These are phyloP conservation scores for Ceratocystis huliohia DNA, from an alignment of 2,329 filamentous ascomycete species.

Conservation along the genomic window DNA sequence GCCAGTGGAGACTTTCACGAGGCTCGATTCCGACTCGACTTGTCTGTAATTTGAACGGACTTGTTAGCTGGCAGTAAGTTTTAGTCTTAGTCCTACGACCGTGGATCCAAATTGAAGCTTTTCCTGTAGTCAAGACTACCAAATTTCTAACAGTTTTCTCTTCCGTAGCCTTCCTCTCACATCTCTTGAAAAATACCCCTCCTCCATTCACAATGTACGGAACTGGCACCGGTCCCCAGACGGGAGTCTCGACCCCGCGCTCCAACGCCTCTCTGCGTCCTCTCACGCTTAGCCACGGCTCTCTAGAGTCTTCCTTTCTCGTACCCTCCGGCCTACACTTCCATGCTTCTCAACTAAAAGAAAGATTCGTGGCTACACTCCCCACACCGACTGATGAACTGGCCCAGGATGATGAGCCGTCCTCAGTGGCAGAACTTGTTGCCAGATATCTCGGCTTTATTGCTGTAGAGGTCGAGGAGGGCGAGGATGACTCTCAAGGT, in stretches of 20 bases:
- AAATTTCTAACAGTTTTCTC: slow-evolving; percentile 2
- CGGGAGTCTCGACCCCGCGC: slow-evolving; percentile 91
- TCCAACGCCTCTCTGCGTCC: slow-evolving; percentile 87
- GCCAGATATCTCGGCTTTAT: slow-evolving; percentile 87
- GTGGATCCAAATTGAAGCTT: background rate
- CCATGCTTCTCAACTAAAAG: slow-evolving; percentile 87
- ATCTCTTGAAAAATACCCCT: slow-evolving; percentile 20
- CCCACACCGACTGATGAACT: slow-evolving; percentile 91
- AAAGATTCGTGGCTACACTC: slow-evolving; percentile 72
- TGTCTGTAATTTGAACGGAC: slow-evolving; percentile 6
- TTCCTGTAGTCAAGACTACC: background rate
- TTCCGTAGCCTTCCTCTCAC: background rate
- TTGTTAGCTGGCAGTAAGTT: slow-evolving; percentile 13
- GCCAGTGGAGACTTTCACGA: background rate
- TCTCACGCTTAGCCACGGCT: slow-evolving; percentile 80
- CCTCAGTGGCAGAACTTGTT: slow-evolving; percentile 82
- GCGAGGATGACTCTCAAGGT: slow-evolving; percentile 77
- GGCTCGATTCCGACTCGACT: slow-evolving; percentile 7
- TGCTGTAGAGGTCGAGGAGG: slow-evolving; percentile 77
- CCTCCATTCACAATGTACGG: slow-evolving; percentile 61
- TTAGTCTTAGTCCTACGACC: background rate
- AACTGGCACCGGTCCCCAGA: slow-evolving; percentile 70
- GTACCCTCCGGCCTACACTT: slow-evolving; percentile 93
- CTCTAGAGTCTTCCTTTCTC: slow-evolving; percentile 90
- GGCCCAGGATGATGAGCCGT: slow-evolving; percentile 97